Evolutionary conservation across 495 filamentous ascomycete genomes (phyloP).

Genomic region (Durotheca rogersii): DNA sequence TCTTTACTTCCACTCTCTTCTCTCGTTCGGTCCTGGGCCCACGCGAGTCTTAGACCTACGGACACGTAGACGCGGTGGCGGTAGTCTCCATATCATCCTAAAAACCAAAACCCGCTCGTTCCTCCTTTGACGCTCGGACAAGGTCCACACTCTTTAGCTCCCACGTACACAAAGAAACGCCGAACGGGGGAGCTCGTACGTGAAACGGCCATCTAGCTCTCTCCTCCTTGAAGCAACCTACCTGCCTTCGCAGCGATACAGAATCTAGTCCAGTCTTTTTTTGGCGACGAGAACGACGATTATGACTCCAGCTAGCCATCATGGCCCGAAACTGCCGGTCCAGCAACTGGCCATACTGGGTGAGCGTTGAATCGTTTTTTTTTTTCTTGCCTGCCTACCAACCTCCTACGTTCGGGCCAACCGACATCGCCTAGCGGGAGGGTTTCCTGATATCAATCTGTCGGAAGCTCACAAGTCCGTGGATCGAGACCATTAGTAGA

Average conservation of each 20-base stretch:
- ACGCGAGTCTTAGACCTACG: constrained; percentile 4
- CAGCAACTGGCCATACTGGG: constrained; percentile 62
- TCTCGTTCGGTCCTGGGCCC: background rate
- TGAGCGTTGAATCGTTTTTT: constrained; percentile 43
- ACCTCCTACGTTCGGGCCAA: background rate
- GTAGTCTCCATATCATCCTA: background rate
- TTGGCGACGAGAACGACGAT: constrained; percentile 1
- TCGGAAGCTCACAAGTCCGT: constrained; percentile 1
- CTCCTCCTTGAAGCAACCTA: background rate
- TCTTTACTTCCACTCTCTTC: constrained; percentile 7
- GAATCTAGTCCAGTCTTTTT: too few relatives aligned
- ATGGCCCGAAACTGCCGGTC: constrained; percentile 46
- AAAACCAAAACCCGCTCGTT: background rate
- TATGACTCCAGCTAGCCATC: constrained; percentile 39
- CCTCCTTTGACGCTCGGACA: background rate
- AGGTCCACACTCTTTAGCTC: background rate
- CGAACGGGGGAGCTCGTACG: background rate
- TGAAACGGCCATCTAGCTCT: background rate
- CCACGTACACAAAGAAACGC: background rate
- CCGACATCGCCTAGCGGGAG: background rate
- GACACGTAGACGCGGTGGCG: background rate
- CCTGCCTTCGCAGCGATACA: background rate
- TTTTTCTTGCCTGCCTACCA: background rate
- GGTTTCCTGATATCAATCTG: background rate
- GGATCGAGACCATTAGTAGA: background rate